Conservation (phyloP, 2,329 filamentous ascomycete species). For the Aureobasidium namibiae region DNA sequence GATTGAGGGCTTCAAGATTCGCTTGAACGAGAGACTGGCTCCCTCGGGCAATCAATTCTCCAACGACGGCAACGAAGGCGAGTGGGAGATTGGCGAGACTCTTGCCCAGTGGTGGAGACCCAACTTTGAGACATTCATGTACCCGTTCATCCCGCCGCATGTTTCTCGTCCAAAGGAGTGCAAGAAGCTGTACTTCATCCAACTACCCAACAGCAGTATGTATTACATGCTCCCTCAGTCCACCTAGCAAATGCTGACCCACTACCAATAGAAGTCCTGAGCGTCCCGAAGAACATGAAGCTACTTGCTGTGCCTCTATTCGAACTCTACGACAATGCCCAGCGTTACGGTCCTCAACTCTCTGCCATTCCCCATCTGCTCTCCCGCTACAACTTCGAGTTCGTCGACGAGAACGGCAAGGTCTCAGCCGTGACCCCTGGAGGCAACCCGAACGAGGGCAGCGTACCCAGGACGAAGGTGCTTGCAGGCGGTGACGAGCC, state of each 20-base stretch:
- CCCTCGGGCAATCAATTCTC: conserved; percentile 68
- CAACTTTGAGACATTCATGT: conserved; percentile 99
- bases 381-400: conserved; percentile 95
- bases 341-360: conserved; percentile 87
- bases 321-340: conserved; percentile 96
- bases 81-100: conserved; percentile 92
- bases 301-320: conserved; percentile 92
- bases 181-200: conserved; percentile 98
- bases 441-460: conserved; percentile 41
- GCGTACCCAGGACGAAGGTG: conserved; percentile 57
- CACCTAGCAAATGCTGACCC: not conserved
- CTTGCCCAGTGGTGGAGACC: conserved; percentile 98
- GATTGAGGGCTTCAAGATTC: conserved; percentile 85
- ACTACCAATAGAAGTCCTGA: conserved; percentile 69
- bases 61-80: conserved; percentile 50
- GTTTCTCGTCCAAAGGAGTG: conserved; percentile 96
- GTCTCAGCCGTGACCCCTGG: conserved; percentile 80
- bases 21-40: conserved; percentile 86
- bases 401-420: conserved; percentile 85
- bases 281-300: conserved; percentile 99
- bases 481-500: conserved; percentile 49
- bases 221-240: conserved; percentile 21
- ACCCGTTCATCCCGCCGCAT: conserved; percentile 93
- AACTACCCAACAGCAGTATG: conserved; percentile 82
- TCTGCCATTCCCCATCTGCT: conserved; percentile 93